phyloP scores from a whole-genome alignment of 805 yeast species.

The Starmerella stigmatis region DNA sequence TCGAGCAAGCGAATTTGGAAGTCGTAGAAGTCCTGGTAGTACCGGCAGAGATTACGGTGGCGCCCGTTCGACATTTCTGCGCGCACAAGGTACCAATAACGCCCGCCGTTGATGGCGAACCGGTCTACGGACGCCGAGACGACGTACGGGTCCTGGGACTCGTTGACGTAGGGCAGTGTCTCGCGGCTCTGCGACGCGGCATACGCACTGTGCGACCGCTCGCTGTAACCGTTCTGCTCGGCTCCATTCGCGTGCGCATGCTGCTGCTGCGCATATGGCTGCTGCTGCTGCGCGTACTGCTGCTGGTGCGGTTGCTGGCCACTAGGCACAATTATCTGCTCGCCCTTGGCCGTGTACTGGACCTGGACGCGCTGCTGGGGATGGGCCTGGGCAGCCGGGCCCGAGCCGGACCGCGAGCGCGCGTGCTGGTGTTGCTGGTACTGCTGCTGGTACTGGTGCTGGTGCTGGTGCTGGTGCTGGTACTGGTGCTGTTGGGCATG shows the following conservation, averaged over 20 bases:
- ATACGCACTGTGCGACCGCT: too few relatives aligned
- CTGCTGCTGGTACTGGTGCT: not conserved
- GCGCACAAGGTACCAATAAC: constrained; percentile 76
- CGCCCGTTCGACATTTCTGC: constrained; percentile 61
- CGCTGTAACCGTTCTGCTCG: not conserved
- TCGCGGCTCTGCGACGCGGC: constrained; percentile 1
- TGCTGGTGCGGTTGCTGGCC: not conserved
- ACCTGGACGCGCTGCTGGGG: not conserved
- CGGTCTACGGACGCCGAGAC: constrained; percentile 67
- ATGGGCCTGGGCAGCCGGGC: not conserved
- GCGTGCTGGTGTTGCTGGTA: not conserved
- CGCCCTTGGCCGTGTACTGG: not conserved
- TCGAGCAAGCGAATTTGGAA: constrained; percentile 75
- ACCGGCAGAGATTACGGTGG: constrained; percentile 64
- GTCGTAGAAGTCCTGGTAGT: constrained; percentile 92
- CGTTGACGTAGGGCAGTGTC: not conserved
- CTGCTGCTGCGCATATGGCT: constrained; percentile 5
- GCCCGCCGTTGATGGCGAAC: constrained; percentile 68
- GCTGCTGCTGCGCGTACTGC: not conserved
- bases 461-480: not conserved
- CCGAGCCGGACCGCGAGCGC: not conserved
- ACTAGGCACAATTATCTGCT: not conserved
- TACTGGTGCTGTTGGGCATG: too few relatives aligned
- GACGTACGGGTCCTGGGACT: constrained; percentile 29
- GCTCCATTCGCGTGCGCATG: not conserved